These are phyloP conservation scores for Musa troglodytarum DNA, from an alignment of 176 grass and related monocot genomes.

Conservation along the genomic window DNA sequence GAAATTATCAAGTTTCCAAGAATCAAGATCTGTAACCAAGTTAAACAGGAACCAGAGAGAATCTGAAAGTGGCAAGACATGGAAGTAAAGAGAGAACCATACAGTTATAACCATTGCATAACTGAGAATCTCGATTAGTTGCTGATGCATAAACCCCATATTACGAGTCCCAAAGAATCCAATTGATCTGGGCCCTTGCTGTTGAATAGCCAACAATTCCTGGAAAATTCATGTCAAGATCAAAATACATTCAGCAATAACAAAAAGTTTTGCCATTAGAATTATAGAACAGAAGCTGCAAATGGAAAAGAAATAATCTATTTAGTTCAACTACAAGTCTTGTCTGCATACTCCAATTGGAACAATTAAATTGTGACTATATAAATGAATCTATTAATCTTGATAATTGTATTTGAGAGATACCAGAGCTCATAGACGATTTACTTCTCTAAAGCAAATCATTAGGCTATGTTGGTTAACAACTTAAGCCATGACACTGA, in stretches of 20 bases:
- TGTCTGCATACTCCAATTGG: background rate
- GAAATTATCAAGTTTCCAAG: slow-evolving; percentile 14
- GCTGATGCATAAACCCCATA: slow-evolving; percentile 98
- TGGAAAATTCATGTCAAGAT: slow-evolving; percentile 17
- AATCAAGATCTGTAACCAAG: background rate
- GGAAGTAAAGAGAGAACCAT: slow-evolving; percentile 7
- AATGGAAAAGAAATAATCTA: no score
- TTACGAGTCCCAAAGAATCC: slow-evolving; percentile 97
- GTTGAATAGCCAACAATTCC: slow-evolving; percentile 97
- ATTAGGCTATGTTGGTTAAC: no score
- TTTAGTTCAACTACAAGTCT: no score
- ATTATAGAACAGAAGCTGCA: background rate
- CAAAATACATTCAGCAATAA: background rate
- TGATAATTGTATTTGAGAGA: no score
- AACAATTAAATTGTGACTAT: background rate
- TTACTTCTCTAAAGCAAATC: no score
- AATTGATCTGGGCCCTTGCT: slow-evolving; percentile 87
- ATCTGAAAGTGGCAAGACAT: background rate
- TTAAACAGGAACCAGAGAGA: background rate
- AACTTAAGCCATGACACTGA: background rate
- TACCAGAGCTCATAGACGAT: no score
- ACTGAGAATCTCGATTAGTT: slow-evolving; percentile 99
- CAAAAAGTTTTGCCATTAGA: background rate
- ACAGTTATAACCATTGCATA: slow-evolving; percentile 99
- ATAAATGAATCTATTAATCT: no score